A percentile compares a stretch with the other conserved stretches of the same genome.
These are phyloP conservation scores for Trichophyton simii DNA, from an alignment of 2,329 filamentous ascomycete species.

Conservation along the genomic window DNA sequence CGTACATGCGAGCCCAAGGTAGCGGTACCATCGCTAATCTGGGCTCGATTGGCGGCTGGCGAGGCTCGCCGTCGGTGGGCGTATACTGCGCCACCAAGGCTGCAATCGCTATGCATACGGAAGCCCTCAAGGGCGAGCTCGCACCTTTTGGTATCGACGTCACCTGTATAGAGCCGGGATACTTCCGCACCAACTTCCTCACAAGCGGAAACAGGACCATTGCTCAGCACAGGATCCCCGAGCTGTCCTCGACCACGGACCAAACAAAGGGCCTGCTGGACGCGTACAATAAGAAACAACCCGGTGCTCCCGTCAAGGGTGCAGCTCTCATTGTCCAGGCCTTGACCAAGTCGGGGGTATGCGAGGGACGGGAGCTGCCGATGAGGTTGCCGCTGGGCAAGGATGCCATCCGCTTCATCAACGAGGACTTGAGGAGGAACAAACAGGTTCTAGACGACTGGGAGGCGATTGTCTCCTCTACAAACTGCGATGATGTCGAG, in stretches of 20 bases:
- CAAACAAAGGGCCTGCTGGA: not conserved
- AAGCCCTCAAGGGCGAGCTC: slow-evolving; percentile 18
- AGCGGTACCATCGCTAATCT: slow-evolving; percentile 10
- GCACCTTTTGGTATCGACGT: slow-evolving; percentile 19
- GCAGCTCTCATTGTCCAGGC: slow-evolving; percentile 19
- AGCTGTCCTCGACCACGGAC: not conserved
- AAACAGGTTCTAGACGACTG: slow-evolving; percentile 3
- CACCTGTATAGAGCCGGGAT: slow-evolving; percentile 19
- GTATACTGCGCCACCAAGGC: slow-evolving; percentile 5
- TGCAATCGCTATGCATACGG: slow-evolving; percentile 7
- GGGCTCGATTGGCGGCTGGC: not conserved
- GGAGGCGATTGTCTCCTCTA: not conserved
- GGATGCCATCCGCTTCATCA: not conserved
- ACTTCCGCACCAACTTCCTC: slow-evolving; percentile 19
- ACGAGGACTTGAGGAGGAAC: not conserved
- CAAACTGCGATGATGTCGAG: slow-evolving; percentile 1
- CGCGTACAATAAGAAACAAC: slow-evolving; percentile 12
- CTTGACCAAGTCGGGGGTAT: slow-evolving; percentile 18
- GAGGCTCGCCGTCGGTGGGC: not conserved
- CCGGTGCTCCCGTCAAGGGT: slow-evolving; percentile 19
- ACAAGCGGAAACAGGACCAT: not conserved
- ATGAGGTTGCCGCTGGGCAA: slow-evolving; percentile 19
- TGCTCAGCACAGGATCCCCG: not conserved
- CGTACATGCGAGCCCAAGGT: slow-evolving; percentile 17
- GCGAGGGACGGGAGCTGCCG: slow-evolving; percentile 15